phyloP scores from a whole-genome alignment of 257 asterid species.

The Jasminum sambac region DNA sequence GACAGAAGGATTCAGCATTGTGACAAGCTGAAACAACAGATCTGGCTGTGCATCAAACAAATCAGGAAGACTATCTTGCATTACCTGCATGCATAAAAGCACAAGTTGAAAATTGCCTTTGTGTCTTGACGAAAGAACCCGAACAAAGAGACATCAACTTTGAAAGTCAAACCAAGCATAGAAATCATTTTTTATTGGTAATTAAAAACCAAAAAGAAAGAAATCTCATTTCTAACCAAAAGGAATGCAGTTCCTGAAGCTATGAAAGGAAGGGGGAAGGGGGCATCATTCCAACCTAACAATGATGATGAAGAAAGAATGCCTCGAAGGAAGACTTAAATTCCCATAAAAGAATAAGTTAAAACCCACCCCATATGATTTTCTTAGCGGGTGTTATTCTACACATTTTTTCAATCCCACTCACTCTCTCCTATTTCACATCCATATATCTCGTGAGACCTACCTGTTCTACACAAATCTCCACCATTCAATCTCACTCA shows the following conservation, averaged over 20 bases:
- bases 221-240: neutral
- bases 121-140: slow-evolving; percentile 17
- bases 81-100: slow-evolving; percentile 52
- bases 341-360: neutral
- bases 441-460: no score
- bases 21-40: slow-evolving; percentile 88
- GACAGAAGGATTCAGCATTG: slow-evolving; percentile 92
- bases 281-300: slow-evolving; percentile 15
- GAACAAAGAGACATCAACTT: slow-evolving; percentile 2
- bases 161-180: neutral
- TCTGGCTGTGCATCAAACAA: slow-evolving; percentile 97
- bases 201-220: neutral
- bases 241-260: neutral
- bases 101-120: slow-evolving; percentile 6
- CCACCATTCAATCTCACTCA: no score
- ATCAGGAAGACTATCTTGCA: slow-evolving; percentile 88
- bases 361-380: slow-evolving; percentile 13
- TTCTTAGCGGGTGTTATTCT: no score
- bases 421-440: no score
- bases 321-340: slow-evolving; percentile 11
- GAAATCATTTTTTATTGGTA: neutral
- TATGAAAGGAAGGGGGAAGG: neutral
- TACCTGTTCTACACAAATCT: no score
- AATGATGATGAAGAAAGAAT: slow-evolving; percentile 9
- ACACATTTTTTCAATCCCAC: no score